Conservation (phyloP, 1,284 basidiomycete species). For the Heliocybe sulcata region DNA sequence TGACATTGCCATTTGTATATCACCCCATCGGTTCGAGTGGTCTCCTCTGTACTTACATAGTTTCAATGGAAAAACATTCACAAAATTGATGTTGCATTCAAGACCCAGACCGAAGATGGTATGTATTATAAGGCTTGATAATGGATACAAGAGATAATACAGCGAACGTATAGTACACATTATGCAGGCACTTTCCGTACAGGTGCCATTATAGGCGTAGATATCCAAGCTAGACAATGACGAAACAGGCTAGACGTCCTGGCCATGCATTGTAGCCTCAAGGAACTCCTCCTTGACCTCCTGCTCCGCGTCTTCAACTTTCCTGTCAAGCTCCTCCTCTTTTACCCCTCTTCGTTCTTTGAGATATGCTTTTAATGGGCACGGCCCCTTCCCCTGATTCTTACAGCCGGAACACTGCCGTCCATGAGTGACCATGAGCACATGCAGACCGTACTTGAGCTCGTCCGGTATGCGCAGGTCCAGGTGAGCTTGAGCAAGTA, state of each 20-base stretch:
- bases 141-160: too few species aligned
- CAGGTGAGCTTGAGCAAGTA: constrained; percentile 66
- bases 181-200: not conserved
- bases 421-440: constrained; percentile 65
- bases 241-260: not conserved
- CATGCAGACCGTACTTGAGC: constrained; percentile 68
- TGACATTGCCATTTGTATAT: constrained; percentile 1
- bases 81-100: not conserved
- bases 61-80: not conserved
- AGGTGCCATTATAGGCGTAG: too few species aligned
- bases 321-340: not conserved
- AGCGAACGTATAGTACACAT: too few species aligned
- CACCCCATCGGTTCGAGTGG: not conserved
- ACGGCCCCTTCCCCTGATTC: constrained; percentile 1
- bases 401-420: constrained; percentile 49
- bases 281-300: not conserved
- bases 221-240: not conserved
- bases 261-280: not conserved
- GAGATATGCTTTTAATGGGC: not conserved
- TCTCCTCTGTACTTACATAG: constrained; percentile 1
- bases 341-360: not conserved
- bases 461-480: constrained; percentile 54
- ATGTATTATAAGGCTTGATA: too few species aligned
- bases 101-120: too few species aligned
- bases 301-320: not conserved